Evolutionary conservation across 2,329 filamentous ascomycete genomes (phyloP).

Genomic region (Xylaria digitata): DNA sequence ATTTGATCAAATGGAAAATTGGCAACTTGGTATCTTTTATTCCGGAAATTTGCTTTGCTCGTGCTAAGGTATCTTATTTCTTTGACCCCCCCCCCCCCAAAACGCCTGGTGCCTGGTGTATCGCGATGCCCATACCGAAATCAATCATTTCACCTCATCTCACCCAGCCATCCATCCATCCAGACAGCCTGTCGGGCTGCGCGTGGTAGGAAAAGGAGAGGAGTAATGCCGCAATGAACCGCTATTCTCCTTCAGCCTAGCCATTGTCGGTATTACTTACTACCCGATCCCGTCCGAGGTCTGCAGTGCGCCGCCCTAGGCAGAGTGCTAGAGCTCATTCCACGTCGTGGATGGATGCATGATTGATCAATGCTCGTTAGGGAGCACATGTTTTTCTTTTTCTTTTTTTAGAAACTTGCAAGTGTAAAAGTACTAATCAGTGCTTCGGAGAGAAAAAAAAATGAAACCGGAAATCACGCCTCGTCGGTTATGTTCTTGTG

Average conservation of each 20-base stretch:
- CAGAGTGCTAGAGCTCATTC: not conserved
- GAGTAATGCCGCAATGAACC: not conserved
- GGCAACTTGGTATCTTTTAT: slow-evolving; percentile 9
- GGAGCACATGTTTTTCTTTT: not conserved
- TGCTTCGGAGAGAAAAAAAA: not conserved
- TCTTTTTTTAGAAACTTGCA: not conserved
- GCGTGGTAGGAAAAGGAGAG: too few species aligned
- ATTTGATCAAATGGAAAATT: not conserved
- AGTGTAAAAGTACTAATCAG: not conserved
- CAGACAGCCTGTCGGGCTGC: too few species aligned
- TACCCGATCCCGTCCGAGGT: not conserved
- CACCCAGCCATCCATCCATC: too few species aligned
- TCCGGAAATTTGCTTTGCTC: slow-evolving; percentile 7
- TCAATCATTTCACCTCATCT: not conserved
- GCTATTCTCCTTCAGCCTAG: not conserved
- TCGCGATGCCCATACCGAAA: not conserved
- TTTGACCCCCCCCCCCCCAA: not conserved
- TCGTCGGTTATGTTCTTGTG: slow-evolving; percentile 42
- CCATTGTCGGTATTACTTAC: not conserved
- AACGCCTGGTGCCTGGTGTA: slow-evolving; percentile 23
- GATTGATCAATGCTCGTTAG: not conserved
- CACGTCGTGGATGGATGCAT: not conserved
- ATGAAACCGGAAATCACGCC: not conserved
- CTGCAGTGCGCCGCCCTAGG: not conserved
- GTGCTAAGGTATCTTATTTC: slow-evolving; percentile 30